Evolutionary conservation across 2,329 filamentous ascomycete species (phyloP), one percentile per base, ranked within the genome.

Genomic region (Alternaria metachromatica): DNA sequence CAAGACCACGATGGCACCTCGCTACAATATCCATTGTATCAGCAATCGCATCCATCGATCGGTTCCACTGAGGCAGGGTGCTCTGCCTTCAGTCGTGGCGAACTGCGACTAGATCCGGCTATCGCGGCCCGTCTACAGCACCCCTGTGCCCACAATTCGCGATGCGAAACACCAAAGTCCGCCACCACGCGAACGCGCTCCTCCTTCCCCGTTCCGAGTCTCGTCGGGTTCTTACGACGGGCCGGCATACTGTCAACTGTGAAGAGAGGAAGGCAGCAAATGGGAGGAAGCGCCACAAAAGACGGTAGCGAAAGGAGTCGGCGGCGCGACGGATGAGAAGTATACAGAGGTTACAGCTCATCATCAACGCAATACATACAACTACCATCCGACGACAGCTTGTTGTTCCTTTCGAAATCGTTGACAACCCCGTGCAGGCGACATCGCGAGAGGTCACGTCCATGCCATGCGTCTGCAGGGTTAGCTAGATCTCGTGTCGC

Each of bases 11-110:
- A 41, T 4, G 5, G 15, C 37, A 41, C 0, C n/a, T 3, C 37
- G 37, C 9, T 41, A 3, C 37, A 41, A 41, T 6, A 0, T 0
- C 8, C n/a, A 0, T 18, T 41, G 37, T 2, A 3, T 41, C n/a
- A 41, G 37, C 37, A 0, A 18, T 18, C 5, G 37, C 37, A 3
- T 41, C 15, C 2, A 4, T 41, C n/a, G 2, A 41, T 9, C 8
- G 9, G 8, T 2, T 5, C 9, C 9, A 41, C 4, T 41, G 5
- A 41, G n/a, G 3, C 4, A 1, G n/a, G 10, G 3, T 8, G 15
- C 37, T 41, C 9, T 18, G 37, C n/a, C 37, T 41, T 41, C 2
- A 3, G n/a, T 41, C 37, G 37, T 41, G 37, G 37, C 37, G 3
- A 18, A 41, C 0, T 41, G 37, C 37, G 5, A 10, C 37, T 4